Conservation (phyloP, 176 grass and related monocot species). For the Alloteropsis semialata region DNA sequence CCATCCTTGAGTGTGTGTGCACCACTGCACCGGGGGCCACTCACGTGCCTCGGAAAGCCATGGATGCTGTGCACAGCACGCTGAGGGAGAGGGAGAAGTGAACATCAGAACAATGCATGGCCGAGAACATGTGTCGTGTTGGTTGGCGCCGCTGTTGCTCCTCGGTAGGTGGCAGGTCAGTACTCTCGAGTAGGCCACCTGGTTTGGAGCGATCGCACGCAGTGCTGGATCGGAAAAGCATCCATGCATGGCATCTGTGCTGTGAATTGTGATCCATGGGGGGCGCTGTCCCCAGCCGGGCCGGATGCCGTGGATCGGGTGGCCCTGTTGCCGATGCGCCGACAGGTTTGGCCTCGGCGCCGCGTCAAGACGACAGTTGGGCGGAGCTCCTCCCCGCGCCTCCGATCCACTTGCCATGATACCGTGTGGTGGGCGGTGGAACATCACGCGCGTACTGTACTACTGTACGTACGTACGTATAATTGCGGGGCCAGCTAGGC, state of each 20-base stretch:
- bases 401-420: not conserved
- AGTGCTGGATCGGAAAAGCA: not conserved
- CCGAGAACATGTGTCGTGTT: not conserved
- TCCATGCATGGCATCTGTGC: not conserved
- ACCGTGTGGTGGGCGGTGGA: not conserved
- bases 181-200: not conserved
- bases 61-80: not conserved
- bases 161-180: slow-evolving; percentile 26
- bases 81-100: not conserved
- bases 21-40: not conserved
- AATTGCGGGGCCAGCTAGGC: too few relatives aligned
- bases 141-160: slow-evolving; percentile 27
- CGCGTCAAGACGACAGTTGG: not conserved
- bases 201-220: not conserved
- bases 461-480: not conserved
- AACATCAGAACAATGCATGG: too few relatives aligned
- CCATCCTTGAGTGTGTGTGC: not conserved
- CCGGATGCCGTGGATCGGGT: not conserved
- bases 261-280: not conserved
- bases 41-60: not conserved
- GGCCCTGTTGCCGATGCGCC: slow-evolving; percentile 16
- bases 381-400: too few relatives aligned
- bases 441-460: not conserved
- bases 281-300: not conserved
- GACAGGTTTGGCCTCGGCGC: slow-evolving; percentile 16